phyloP scores from a whole-genome alignment of 176 grass and related monocot species.

The Lolium perenne region DNA sequence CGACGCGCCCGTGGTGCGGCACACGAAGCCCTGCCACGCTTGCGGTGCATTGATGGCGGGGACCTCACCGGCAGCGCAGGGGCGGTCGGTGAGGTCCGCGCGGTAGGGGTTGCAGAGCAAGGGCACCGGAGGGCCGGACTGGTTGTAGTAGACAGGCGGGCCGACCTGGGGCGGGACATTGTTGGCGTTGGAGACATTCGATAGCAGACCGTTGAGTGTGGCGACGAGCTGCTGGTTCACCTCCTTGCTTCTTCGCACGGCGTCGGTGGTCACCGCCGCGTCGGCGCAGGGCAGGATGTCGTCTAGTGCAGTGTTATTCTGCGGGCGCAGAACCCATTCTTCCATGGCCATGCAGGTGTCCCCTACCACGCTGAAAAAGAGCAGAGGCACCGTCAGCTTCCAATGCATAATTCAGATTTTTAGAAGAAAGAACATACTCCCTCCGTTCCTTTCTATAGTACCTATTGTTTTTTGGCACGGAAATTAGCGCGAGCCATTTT shows the following conservation, averaged over 20 bases:
- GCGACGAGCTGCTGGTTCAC: conserved; percentile 57
- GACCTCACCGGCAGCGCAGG: conserved; percentile 63
- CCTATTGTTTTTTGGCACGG: too few relatives aligned
- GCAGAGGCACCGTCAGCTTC: background rate
- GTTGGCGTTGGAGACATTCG: conserved; percentile 69
- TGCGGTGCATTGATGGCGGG: conserved; percentile 36
- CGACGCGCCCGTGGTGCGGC: conserved; percentile 6
- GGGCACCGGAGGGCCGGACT: conserved; percentile 71
- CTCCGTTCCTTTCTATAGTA: too few relatives aligned
- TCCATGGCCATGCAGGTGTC: conserved; percentile 92
- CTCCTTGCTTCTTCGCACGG: conserved; percentile 59
- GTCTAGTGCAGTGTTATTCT: conserved; percentile 63
- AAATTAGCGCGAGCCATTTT: too few relatives aligned
- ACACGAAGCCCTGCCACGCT: conserved; percentile 65
- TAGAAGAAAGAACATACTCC: too few relatives aligned
- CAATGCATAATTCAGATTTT: background rate
- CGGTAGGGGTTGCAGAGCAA: conserved; percentile 77
- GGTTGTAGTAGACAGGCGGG: conserved; percentile 68
- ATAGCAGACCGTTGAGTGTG: conserved; percentile 50
- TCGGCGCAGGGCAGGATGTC: conserved; percentile 91
- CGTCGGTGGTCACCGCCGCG: conserved; percentile 52
- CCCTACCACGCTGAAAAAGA: conserved; percentile 51
- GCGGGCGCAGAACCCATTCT: conserved; percentile 69
- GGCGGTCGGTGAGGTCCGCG: conserved; percentile 45
- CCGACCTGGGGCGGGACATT: conserved; percentile 30